These are phyloP conservation scores for Telopea speciosissima DNA, from an alignment of 177 flowering plant genomes.

Conservation along the genomic window DNA sequence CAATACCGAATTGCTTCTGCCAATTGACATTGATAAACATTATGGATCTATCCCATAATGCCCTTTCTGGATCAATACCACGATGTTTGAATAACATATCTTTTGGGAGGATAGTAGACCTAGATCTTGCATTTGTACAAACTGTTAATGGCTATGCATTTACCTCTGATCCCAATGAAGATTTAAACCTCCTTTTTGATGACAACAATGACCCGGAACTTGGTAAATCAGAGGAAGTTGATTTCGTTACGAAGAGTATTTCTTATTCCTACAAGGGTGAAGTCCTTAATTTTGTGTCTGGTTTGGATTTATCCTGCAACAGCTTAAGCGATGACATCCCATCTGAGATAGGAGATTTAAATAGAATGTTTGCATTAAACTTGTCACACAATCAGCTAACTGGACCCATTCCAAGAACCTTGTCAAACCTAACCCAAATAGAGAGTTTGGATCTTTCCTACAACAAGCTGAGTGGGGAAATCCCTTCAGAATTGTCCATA, in stretches of 20 bases:
- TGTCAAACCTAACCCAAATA: background rate
- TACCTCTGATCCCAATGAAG: no score
- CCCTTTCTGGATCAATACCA: constrained; percentile 3
- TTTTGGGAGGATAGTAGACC: background rate
- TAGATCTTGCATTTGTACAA: background rate
- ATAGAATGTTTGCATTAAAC: constrained; percentile 3
- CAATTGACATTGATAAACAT: background rate
- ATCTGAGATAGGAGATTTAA: background rate
- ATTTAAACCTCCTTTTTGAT: rapidly evolving
- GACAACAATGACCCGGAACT: background rate
- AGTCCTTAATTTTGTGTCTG: constrained; percentile 15
- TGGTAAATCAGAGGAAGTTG: background rate
- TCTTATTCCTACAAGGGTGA: constrained; percentile 4
- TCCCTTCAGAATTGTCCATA: background rate
- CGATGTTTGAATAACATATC: background rate
- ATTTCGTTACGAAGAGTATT: constrained; percentile 9
- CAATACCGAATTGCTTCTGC: constrained; percentile 4
- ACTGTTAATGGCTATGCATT: no score
- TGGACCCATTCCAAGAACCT: constrained; percentile 18
- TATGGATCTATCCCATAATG: constrained; percentile 3
- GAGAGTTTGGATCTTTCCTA: background rate
- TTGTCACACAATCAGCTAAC: constrained; percentile 19
- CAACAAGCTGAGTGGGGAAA: background rate
- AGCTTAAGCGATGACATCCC: constrained; percentile 10
- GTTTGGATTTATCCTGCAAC: constrained; percentile 25